Evolutionary conservation across 202 grass and related monocot genomes (phyloP).

Genomic region (Setaria italica): DNA sequence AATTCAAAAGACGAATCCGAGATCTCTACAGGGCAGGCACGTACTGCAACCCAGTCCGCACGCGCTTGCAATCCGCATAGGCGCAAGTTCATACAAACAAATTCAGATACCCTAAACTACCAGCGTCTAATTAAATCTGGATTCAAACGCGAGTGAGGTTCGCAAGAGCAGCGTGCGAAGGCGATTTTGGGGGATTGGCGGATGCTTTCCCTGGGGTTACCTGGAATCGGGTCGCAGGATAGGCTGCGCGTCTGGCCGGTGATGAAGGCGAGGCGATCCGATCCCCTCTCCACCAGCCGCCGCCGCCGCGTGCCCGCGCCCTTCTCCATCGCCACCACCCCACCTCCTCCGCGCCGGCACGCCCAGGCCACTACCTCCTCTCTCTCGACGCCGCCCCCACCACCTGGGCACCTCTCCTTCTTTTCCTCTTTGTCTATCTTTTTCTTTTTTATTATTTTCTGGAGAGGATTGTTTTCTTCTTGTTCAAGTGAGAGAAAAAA

Average conservation of each 20-base stretch:
- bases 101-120: not conserved
- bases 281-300: slow-evolving; percentile 82
- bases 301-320: slow-evolving; percentile 60
- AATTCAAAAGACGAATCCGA: slow-evolving; percentile 2
- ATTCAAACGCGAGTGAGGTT: not conserved
- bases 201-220: slow-evolving; percentile 23
- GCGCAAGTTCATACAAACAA: not conserved
- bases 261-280: slow-evolving; percentile 84
- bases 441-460: not conserved
- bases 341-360: slow-evolving; percentile 16
- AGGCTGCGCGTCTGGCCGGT: slow-evolving; percentile 57
- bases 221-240: slow-evolving; percentile 44
- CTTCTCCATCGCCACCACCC: slow-evolving; percentile 33
- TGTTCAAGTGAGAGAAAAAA: not conserved
- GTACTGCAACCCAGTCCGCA: not conserved
- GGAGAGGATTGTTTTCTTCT: not conserved
- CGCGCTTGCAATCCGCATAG: not conserved
- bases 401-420: slow-evolving; percentile 31
- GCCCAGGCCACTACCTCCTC: slow-evolving; percentile 45
- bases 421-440: slow-evolving; percentile 14
- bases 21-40: not conserved
- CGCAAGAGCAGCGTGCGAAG: not conserved
- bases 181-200: not conserved
- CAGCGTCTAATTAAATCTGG: not conserved
- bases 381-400: slow-evolving; percentile 9